Base-by-base conservation (phyloP, 208 protist species). In the Phytomonas serpens region DNA sequence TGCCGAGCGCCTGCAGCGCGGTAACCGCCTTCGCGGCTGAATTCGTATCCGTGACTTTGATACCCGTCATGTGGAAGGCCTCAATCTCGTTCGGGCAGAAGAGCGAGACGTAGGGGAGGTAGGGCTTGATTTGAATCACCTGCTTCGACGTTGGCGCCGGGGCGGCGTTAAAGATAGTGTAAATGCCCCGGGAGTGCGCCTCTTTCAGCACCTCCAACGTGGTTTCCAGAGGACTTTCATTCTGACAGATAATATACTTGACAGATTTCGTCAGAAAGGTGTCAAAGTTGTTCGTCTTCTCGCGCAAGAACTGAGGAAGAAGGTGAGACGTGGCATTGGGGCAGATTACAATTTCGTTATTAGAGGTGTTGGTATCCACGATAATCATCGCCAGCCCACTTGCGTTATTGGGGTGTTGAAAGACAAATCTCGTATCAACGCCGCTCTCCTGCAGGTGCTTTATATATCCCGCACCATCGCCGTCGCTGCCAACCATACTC, bases 31-130 rank as follows among this genome's bases (percentile, higher is more conserved):
- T 34, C 29, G 78, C 74, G 31, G 87, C 90, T 23, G 93, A 85
- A 11, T 64, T 78, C 2, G 78, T 71, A 74, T 89, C 86, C 5
- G 65, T 86, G 34, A 97, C 79, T 72, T 87, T 81, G 61, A 89
- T 65, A 40, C 90, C 92, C 11, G 87, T 95, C 47, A 98, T 87
- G 70, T 94, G 74, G 19, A 76, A 61, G 23, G 94, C 90, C 84
- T 98, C 96, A 23, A 90, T 80, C 79, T 98, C 94, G 77, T 98
- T 98, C 16, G 91, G 92, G 74, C 84, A 93, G 76, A 98, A 92
- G 61, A 98, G 82, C 37, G 87, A 92, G 7, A 97, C 90, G 71
- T 83, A 86, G 23, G 66, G 76, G 23, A 97, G 82, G 73, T 87
- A 93, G 32, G 91, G 87, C 71, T 80, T 82, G 61, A 97, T 89